Conservation (phyloP, 2,329 filamentous ascomycete genomes). For the Penicillium concentricum region DNA sequence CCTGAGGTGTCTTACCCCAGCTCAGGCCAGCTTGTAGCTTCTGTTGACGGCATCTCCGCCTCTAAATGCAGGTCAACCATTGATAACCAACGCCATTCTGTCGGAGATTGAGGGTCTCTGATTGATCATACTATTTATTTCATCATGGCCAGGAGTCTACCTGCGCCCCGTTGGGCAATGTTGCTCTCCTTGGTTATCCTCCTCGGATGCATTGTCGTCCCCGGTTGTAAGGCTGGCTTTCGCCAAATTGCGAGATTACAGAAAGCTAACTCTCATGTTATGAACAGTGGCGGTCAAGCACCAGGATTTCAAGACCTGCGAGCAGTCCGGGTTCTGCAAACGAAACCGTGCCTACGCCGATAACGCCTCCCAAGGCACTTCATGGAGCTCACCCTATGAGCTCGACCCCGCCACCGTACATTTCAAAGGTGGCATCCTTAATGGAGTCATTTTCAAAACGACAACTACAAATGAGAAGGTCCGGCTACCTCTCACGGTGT, state of each 20-base stretch:
- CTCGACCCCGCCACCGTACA: slow-evolving; percentile 69
- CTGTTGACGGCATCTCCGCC: slow-evolving; percentile 15
- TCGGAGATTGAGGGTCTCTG: slow-evolving; percentile 37
- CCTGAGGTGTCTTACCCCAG: slow-evolving; percentile 31
- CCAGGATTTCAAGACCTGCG: slow-evolving; percentile 94
- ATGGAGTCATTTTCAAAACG: slow-evolving; percentile 78
- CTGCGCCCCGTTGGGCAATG: slow-evolving; percentile 64
- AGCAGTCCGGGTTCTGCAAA: slow-evolving; percentile 95
- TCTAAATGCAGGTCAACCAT: slow-evolving; percentile 31
- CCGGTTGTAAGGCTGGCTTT: slow-evolving; percentile 57
- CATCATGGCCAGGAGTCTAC: slow-evolving; percentile 53
- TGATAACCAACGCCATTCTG: slow-evolving; percentile 16
- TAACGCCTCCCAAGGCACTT: slow-evolving; percentile 62
- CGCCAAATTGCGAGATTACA: not conserved
- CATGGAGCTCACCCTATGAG: slow-evolving; percentile 78
- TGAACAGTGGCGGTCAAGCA: slow-evolving; percentile 78
- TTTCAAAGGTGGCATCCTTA: slow-evolving; percentile 76
- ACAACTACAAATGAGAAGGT: slow-evolving; percentile 68
- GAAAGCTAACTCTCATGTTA: slow-evolving; percentile 8
- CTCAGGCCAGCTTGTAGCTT: slow-evolving; percentile 39
- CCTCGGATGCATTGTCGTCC: slow-evolving; percentile 61
- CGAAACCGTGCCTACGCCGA: slow-evolving; percentile 91
- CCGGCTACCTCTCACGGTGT: slow-evolving; percentile 76
- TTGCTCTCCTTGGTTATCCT: slow-evolving; percentile 60
- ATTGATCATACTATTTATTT: slow-evolving; percentile 23